Evolutionary conservation across 2,329 filamentous ascomycete species (phyloP).

Genomic region (Verticillium nonalfalfae): DNA sequence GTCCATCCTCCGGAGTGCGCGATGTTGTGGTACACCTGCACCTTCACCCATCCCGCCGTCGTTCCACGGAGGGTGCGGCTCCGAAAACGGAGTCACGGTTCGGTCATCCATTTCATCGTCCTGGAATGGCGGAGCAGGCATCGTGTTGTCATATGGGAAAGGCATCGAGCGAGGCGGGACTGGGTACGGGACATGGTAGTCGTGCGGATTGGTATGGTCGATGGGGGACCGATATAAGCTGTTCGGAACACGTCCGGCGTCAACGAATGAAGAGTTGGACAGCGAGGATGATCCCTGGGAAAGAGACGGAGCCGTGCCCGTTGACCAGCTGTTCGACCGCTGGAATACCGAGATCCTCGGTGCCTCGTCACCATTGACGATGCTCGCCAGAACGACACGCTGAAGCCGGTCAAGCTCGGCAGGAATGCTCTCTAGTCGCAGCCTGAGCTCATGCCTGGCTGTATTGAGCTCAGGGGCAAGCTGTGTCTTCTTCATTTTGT

Average conservation of each 20-base stretch:
- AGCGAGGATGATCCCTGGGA: slow-evolving; percentile 10
- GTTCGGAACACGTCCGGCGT: slow-evolving; percentile 18
- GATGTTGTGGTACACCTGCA: slow-evolving; percentile 24
- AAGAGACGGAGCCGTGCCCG: slow-evolving; percentile 21
- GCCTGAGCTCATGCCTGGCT: slow-evolving; percentile 25
- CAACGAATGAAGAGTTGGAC: background rate
- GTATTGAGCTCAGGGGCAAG: slow-evolving; percentile 17
- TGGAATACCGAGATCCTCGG: slow-evolving; percentile 42
- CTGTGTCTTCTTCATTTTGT: slow-evolving; percentile 20
- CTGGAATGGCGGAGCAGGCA: slow-evolving; percentile 10
- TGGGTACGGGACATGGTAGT: slow-evolving; percentile 29
- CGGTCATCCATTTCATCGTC: slow-evolving; percentile 12
- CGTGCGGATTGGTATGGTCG: slow-evolving; percentile 24
- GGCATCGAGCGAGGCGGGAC: background rate
- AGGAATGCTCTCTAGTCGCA: slow-evolving; percentile 29
- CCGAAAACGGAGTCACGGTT: slow-evolving; percentile 19
- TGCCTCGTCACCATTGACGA: slow-evolving; percentile 25
- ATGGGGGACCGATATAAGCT: slow-evolving; percentile 22
- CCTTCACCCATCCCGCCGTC: slow-evolving; percentile 17
- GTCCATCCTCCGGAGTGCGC: slow-evolving; percentile 31
- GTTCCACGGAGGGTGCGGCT: background rate
- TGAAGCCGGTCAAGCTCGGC: slow-evolving; percentile 35
- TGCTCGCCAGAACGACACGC: slow-evolving; percentile 28
- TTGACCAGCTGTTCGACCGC: slow-evolving; percentile 38
- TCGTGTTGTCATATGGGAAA: slow-evolving; percentile 12